Base-by-base conservation (phyloP, 2,329 filamentous ascomycete species). In the Cryphonectria japonica region DNA sequence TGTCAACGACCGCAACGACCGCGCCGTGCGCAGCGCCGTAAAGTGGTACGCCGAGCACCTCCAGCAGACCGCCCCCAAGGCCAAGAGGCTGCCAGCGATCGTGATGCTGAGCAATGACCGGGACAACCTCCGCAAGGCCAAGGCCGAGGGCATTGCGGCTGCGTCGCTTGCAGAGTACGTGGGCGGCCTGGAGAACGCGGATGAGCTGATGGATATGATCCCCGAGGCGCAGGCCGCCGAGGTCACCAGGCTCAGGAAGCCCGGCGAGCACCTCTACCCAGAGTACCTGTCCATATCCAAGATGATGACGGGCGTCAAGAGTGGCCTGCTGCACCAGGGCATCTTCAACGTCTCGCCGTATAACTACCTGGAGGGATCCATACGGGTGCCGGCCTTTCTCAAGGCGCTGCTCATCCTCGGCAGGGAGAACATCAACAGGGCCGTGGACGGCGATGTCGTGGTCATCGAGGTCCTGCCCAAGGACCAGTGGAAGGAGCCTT, bases 1-100 rank as follows among this genome's bases (percentile, higher is more conserved):
- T 3, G 96, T 99, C 82, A 99, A 99, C 79, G 96, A 99, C 80
- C 89, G 96, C 69, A 99, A 99, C 78, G 97, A 99, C 80, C 90
- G 95, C 73, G 94, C 96, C 61, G 93, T 99, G 41, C 88, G 96
- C 64, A 89, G 87, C 76, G 94, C 95, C 1, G 94, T 95, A 67
- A 89, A 91, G 77, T 99, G 96, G 96, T 99, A 99, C 80, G 87
- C 87, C 54, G 88, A 93, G 74, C 96, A 99, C 82, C 84, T 99
- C 67, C 83, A 86, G 60, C 84, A 88, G 74, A 89, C 89, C 37
- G 67, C 67, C 1, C 50, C 41, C 32, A 90, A 88, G 76, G 85
- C 84, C 43, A 87, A 86, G 73, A 84, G 85, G 57, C 80, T 90
- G 29, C 96, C 95, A 0, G 88, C 92, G 0, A 89, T 98, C 34